These are phyloP conservation scores for Trichophyton mentagrophytes DNA, from an alignment of 2,329 filamentous ascomycete genomes.

Conservation along the genomic window DNA sequence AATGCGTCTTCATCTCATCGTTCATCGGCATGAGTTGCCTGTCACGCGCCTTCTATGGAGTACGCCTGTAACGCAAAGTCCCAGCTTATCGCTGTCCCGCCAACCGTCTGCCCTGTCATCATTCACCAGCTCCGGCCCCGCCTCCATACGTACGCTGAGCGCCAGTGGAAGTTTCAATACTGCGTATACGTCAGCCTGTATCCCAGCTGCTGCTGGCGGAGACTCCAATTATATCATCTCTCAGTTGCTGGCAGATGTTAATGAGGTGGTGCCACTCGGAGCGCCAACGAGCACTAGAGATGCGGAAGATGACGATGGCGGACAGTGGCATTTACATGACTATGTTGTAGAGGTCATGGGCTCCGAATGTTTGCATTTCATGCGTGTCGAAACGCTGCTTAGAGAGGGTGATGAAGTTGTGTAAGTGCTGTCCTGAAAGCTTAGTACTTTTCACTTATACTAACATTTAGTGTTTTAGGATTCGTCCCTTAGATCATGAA, in stretches of 20 bases:
- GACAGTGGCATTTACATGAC: slow-evolving; percentile 74
- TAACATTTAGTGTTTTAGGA: slow-evolving; percentile 36
- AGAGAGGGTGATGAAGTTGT: slow-evolving; percentile 74
- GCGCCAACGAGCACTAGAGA: slow-evolving; percentile 33
- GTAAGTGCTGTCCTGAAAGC: slow-evolving; percentile 37
- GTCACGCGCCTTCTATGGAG: slow-evolving; percentile 61
- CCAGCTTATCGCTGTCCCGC: slow-evolving; percentile 7
- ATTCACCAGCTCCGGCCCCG: slow-evolving; percentile 18
- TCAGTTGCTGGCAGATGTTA: slow-evolving; percentile 63
- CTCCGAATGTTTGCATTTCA: slow-evolving; percentile 83
- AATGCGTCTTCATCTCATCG: slow-evolving; percentile 61
- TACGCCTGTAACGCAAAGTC: slow-evolving; percentile 30
- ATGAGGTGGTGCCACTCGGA: slow-evolving; percentile 70
- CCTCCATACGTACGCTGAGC: slow-evolving; percentile 25
- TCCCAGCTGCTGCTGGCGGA: slow-evolving; percentile 15
- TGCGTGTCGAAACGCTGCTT: slow-evolving; percentile 54
- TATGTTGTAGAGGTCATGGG: slow-evolving; percentile 72
- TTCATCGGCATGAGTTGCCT: slow-evolving; percentile 62
- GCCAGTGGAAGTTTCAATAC: slow-evolving; percentile 20
- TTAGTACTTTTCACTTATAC: background rate
- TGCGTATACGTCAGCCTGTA: slow-evolving; percentile 10
- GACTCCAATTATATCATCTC: slow-evolving; percentile 53
- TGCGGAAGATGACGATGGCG: slow-evolving; percentile 20
- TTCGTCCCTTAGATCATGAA: slow-evolving; percentile 61
- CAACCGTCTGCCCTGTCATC: slow-evolving; percentile 18